Evolutionary conservation across 805 yeast species (phyloP).

Genomic region (Pichia exigua): DNA sequence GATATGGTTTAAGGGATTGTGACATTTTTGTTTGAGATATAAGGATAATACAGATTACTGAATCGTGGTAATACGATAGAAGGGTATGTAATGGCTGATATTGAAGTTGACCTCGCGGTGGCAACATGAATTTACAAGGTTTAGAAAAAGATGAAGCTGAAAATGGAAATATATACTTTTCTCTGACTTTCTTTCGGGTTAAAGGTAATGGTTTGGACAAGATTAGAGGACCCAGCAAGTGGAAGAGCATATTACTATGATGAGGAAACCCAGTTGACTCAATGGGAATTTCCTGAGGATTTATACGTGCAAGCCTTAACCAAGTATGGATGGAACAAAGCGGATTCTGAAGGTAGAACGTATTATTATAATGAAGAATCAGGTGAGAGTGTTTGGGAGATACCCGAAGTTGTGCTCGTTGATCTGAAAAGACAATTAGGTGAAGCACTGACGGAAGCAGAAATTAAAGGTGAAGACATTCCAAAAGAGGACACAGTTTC

Average conservation of each 20-base stretch:
- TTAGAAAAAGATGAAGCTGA: neutral
- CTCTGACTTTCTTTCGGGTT: too few species aligned
- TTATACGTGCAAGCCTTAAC: conserved; percentile 32
- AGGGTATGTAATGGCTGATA: neutral
- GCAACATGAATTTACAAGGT: neutral
- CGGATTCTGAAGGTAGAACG: conserved; percentile 19
- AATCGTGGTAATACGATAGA: neutral
- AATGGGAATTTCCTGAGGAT: conserved; percentile 75
- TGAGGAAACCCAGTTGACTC: conserved; percentile 53
- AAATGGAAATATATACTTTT: neutral
- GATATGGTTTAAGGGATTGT: conserved; percentile 92
- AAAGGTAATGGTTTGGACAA: conserved; percentile 45
- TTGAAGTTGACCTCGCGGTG: neutral
- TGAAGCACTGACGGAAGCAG: conserved; percentile 12
- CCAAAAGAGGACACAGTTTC: neutral
- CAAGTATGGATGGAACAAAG: conserved; percentile 41
- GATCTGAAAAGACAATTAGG: conserved; percentile 10
- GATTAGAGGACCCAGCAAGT: conserved; percentile 45
- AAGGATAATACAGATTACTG: neutral
- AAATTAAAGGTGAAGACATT: conserved; percentile 1
- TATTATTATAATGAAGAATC: conserved; percentile 66
- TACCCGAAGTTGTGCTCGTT: conserved; percentile 44
- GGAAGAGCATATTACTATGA: conserved; percentile 72
- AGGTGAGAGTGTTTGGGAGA: conserved; percentile 70
- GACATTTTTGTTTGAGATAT: conserved; percentile 39